Conservation (phyloP, 345 rosid species). For the Lumnitzera racemosa region DNA sequence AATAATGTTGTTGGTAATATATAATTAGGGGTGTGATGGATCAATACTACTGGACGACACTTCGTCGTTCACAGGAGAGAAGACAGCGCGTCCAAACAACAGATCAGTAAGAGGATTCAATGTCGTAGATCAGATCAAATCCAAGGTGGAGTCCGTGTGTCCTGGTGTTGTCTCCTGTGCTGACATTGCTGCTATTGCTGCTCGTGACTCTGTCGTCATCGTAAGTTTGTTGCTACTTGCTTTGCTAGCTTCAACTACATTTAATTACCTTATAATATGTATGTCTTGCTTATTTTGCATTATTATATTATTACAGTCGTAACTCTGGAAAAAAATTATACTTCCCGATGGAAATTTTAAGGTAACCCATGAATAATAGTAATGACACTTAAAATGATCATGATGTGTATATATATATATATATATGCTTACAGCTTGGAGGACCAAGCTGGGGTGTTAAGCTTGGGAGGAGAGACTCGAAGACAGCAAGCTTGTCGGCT, state of each 20-base stretch:
- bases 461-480: conserved; percentile 69
- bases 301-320: no score
- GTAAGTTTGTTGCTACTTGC: conserved; percentile 20
- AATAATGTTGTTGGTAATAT: no score
- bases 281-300: no score
- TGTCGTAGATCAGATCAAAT: conserved; percentile 54
- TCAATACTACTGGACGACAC: conserved; percentile 69
- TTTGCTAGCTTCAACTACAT: no score
- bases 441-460: conserved; percentile 63
- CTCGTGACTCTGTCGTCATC: conserved; percentile 43
- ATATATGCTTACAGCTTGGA: conserved; percentile 29
- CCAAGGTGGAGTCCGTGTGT: conserved; percentile 59
- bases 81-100: conserved; percentile 52
- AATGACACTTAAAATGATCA: no score
- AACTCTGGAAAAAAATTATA: no score
- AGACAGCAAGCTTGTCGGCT: conserved; percentile 31
- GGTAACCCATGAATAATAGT: no score
- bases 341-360: no score
- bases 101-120: conserved; percentile 62
- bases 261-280: no score
- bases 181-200: conserved; percentile 56
- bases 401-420: not conserved
- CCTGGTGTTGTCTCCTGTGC: conserved; percentile 80
- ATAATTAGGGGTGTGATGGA: conserved; percentile 63
- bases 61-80: conserved; percentile 64